These are phyloP conservation scores for Yarrowia porcina DNA, from an alignment of 805 yeast species.

Conservation along the genomic window DNA sequence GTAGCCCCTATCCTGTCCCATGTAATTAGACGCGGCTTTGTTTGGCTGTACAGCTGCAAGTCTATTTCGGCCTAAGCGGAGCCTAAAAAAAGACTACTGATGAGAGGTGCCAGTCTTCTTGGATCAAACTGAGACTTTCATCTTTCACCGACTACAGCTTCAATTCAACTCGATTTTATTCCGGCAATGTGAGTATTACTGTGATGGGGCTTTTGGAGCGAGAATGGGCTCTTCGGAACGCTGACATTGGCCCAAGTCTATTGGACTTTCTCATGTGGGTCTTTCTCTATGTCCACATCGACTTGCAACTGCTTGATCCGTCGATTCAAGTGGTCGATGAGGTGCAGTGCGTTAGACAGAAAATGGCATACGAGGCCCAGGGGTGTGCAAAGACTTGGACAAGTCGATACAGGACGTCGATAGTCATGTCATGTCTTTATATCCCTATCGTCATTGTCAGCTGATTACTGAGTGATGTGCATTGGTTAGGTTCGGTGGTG, in stretches of 20 bases:
- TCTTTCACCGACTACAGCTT: constrained; percentile 3
- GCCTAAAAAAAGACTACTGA: background rate
- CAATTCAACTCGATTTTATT: constrained; percentile 8
- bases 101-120: background rate
- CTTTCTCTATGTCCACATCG: background rate
- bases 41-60: constrained; percentile 16
- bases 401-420: background rate
- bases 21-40: constrained; percentile 17
- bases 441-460: background rate
- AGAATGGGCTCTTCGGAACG: background rate
- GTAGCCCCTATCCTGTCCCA: constrained; percentile 5
- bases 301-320: background rate
- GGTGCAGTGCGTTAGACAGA: background rate
- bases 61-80: background rate
- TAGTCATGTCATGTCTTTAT: background rate
- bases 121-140: background rate
- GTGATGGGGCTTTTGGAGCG: background rate
- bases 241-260: background rate
- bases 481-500: background rate
- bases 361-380: background rate
- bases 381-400: background rate
- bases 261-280: background rate
- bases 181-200: constrained; percentile 15
- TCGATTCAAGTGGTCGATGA: background rate
- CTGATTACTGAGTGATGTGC: background rate